A percentile compares a stretch with the other conserved stretches of the same genome.
Conservation (phyloP, 2,329 filamentous ascomycete genomes). For the Colletotrichum cereale region DNA sequence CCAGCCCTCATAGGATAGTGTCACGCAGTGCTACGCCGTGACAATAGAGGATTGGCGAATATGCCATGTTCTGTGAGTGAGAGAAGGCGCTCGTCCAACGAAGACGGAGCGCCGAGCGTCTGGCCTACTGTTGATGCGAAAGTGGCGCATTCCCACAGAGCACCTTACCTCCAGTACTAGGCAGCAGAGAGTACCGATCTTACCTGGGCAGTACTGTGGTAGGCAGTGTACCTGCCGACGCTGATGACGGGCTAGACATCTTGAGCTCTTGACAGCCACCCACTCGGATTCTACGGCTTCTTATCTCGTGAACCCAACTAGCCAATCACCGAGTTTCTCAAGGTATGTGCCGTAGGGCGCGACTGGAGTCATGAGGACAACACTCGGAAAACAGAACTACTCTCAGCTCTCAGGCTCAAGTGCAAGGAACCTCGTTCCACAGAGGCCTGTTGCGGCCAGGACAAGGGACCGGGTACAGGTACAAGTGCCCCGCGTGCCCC, state of each 20-base stretch:
- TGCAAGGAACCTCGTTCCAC: neutral
- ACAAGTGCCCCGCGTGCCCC: neutral
- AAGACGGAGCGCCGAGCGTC: conserved; percentile 1
- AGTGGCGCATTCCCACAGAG: conserved; percentile 19
- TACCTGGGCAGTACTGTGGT: neutral
- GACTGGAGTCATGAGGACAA: neutral
- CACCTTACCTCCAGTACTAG: neutral
- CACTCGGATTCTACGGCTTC: conserved; percentile 6
- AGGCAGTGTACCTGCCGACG: neutral
- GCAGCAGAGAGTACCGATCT: no score
- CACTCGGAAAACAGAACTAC: no score
- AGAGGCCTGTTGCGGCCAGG: neutral
- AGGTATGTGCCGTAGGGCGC: neutral
- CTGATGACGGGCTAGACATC: conserved; percentile 14
- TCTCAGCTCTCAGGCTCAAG: neutral
- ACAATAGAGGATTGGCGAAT: conserved; percentile 8
- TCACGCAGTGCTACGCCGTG: no score
- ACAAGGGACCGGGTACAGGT: conserved; percentile 6
- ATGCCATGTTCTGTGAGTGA: conserved; percentile 10
- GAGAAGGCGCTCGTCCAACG: neutral
- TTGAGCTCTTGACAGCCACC: conserved; percentile 19
- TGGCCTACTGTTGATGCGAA: conserved; percentile 20
- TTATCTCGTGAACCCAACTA: conserved; percentile 25
- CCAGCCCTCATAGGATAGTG: neutral
- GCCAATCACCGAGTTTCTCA: conserved; percentile 12